phyloP scores from a whole-genome alignment of 495 filamentous ascomycete species.

The Niebla homalea region DNA sequence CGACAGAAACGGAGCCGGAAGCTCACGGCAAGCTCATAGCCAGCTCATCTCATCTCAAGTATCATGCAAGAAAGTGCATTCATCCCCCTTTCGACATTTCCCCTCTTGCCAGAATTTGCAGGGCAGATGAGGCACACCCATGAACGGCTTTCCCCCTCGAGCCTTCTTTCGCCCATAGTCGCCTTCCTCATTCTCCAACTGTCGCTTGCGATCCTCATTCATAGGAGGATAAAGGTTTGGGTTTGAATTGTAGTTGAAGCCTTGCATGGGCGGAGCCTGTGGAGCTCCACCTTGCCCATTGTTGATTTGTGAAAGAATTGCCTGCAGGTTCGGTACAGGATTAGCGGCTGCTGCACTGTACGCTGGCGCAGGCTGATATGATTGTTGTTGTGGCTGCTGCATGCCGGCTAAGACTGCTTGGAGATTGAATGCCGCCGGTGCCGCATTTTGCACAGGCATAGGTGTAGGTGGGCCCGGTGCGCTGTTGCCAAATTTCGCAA shows the following conservation, averaged over 20 bases:
- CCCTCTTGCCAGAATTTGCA: conserved; percentile 71
- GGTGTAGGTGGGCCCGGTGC: conserved; percentile 18
- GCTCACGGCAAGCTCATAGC: no score
- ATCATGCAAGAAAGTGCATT: conserved; percentile 68
- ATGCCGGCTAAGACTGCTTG: conserved; percentile 16
- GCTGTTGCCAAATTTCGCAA: conserved; percentile 33
- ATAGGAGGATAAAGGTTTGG: conserved; percentile 9
- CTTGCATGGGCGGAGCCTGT: conserved; percentile 11
- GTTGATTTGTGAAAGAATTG: conserved; percentile 14
- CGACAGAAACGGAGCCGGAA: no score
- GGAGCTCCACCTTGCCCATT: conserved; percentile 7
- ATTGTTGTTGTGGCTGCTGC: conserved; percentile 2
- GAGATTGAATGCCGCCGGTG: conserved; percentile 8
- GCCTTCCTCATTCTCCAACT: conserved; percentile 12
- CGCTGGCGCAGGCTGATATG: conserved; percentile 1
- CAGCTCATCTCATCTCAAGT: no score
- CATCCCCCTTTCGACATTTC: conserved; percentile 70
- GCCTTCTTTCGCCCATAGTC: conserved; percentile 16
- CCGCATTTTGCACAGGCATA: conserved; percentile 17
- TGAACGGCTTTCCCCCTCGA: conserved; percentile 7
- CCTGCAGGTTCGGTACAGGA: conserved; percentile 10
- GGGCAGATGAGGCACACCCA: conserved; percentile 27
- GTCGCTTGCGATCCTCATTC: conserved; percentile 19
- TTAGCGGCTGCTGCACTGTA: conserved; percentile 5
- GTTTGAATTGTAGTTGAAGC: conserved; percentile 10